phyloP scores from a whole-genome alignment of 2,329 filamentous ascomycete genomes.

The Epichloe gansuensis region DNA sequence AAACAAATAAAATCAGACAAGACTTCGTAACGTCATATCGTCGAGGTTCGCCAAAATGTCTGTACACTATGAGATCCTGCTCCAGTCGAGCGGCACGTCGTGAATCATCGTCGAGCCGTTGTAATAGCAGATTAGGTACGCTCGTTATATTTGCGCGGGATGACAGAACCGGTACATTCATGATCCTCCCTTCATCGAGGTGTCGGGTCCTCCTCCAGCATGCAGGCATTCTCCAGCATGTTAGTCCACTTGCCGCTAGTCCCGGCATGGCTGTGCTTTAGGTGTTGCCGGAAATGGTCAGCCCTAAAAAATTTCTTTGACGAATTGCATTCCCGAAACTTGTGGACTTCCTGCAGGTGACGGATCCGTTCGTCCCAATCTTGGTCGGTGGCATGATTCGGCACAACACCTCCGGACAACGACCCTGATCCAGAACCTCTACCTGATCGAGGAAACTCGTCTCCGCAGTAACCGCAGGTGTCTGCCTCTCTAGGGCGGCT shows the following conservation, averaged over 20 bases:
- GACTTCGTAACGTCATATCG: background rate
- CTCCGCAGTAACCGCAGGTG: slow-evolving; percentile 87
- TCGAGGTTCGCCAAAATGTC: background rate
- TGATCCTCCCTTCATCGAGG: slow-evolving; percentile 14
- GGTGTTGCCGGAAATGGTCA: slow-evolving; percentile 93
- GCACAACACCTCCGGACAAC: slow-evolving; percentile 22
- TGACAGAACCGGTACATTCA: background rate
- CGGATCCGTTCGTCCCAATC: slow-evolving; percentile 81
- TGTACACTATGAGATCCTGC: background rate
- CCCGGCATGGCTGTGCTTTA: slow-evolving; percentile 94
- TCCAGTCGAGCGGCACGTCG: background rate
- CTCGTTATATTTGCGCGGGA: background rate
- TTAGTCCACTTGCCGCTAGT: slow-evolving; percentile 99
- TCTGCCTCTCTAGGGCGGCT: slow-evolving; percentile 55
- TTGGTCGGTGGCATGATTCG: slow-evolving; percentile 51
- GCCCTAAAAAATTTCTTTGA: slow-evolving; percentile 96
- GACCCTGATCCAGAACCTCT: slow-evolving; percentile 21
- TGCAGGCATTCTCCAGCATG: slow-evolving; percentile 91
- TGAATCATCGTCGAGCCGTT: background rate
- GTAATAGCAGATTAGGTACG: no score
- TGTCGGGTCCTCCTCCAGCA: slow-evolving; percentile 64
- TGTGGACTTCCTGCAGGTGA: slow-evolving; percentile 84
- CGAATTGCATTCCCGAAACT: slow-evolving; percentile 96
- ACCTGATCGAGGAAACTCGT: slow-evolving; percentile 59
- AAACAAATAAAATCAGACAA: background rate